Conservation (phyloP, 768 basidiomycete genomes). For the Albatrellus ellisii region DNA sequence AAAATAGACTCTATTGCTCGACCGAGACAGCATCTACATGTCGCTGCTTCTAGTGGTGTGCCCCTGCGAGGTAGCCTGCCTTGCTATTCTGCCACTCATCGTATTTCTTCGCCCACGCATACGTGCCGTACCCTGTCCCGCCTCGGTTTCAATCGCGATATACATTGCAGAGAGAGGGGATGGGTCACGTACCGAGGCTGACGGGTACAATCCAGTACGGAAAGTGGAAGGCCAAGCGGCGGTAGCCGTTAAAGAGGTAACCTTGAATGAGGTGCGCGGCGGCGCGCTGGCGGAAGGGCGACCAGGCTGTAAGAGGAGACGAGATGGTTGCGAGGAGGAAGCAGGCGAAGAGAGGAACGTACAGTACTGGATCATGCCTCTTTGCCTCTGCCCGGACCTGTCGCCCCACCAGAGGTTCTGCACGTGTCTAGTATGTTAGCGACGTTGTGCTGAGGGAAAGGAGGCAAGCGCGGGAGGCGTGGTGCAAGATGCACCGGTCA, state of each 20-base stretch:
- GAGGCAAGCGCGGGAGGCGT: not conserved
- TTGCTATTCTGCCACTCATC: constrained; percentile 60
- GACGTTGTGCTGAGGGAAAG: not conserved
- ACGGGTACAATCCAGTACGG: constrained; percentile 70
- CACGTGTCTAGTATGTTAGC: not conserved
- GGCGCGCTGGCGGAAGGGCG: constrained; percentile 63
- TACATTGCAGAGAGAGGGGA: not conserved
- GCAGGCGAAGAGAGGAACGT: constrained; percentile 20
- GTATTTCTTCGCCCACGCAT: constrained; percentile 59
- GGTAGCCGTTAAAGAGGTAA: constrained; percentile 78
- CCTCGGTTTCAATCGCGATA: not conserved
- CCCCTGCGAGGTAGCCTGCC: constrained; percentile 47
- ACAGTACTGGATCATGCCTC: constrained; percentile 71
- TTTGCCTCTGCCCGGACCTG: constrained; percentile 43
- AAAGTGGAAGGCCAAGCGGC: constrained; percentile 52
- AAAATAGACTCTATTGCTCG: too few species aligned
- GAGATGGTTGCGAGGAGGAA: not conserved
- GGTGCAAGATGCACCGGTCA: not conserved
- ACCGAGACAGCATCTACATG: too few species aligned
- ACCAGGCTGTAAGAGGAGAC: constrained; percentile 38
- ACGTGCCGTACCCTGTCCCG: constrained; percentile 54
- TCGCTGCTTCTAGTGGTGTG: constrained; percentile 13
- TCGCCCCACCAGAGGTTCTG: constrained; percentile 90
- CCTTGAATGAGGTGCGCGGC: constrained; percentile 52
- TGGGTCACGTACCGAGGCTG: constrained; percentile 42